Conservation (phyloP, 2,329 filamentous ascomycete genomes). For the Fusarium nelsonii region DNA sequence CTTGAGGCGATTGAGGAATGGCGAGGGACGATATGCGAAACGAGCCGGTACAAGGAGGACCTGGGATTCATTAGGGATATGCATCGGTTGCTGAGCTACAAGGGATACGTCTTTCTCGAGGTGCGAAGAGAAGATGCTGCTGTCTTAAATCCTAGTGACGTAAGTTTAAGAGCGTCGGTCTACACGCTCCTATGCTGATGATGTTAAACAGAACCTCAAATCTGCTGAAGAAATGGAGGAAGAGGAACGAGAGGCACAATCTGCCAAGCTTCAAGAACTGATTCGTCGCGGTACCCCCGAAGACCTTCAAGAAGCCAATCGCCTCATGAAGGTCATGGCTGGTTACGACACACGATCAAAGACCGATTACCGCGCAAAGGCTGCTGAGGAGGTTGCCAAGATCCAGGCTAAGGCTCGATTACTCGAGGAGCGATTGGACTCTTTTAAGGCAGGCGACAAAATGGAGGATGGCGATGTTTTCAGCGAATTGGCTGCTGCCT, state of each 20-base stretch:
- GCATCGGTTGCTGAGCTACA: conserved; percentile 95
- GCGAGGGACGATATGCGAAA: conserved; percentile 98
- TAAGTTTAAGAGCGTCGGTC: conserved; percentile 63
- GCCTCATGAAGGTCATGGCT: conserved; percentile 99
- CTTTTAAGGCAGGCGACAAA: conserved; percentile 83
- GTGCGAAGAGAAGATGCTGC: conserved; percentile 93
- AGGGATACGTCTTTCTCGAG: conserved; percentile 96
- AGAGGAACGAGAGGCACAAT: conserved; percentile 93
- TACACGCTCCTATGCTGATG: conserved; percentile 56
- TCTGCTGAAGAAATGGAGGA: conserved; percentile 99
- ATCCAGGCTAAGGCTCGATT: conserved; percentile 96
- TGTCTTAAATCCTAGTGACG: conserved; percentile 95
- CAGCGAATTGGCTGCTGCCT: conserved; percentile 86
- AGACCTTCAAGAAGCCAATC: conserved; percentile 95
- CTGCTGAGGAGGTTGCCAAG: conserved; percentile 92
- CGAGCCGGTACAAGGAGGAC: conserved; percentile 96
- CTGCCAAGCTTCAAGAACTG: conserved; percentile 96
- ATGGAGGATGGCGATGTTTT: conserved; percentile 77
- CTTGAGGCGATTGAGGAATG: conserved; percentile 98
- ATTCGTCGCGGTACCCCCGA: conserved; percentile 92
- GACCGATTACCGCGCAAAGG: conserved; percentile 97
- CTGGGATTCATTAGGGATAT: conserved; percentile 96
- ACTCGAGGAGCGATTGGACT: conserved; percentile 91
- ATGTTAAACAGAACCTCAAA: conserved; percentile 78
- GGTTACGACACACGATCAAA: conserved; percentile 96